Base-by-base conservation (phyloP, 1,284 basidiomycete species). In the Ustanciosporium gigantosporum region DNA sequence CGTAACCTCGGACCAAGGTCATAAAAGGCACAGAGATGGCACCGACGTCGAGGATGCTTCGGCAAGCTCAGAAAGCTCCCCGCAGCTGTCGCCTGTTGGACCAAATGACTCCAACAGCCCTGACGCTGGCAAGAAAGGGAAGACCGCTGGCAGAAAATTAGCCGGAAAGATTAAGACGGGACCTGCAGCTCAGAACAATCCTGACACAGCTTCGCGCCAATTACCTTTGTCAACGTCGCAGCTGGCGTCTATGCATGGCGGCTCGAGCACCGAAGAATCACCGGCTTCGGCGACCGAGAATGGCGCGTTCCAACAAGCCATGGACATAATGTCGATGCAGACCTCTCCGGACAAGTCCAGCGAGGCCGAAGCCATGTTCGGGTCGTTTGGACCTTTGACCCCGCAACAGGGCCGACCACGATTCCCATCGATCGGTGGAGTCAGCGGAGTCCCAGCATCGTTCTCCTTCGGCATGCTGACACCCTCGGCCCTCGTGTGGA, bases 161-260 rank as follows among this genome's bases (percentile, higher is more conserved):
- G 19, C 25, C 14, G 27, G 40, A 14, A 32, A 15, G 13, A 19
- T 19, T 11, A 25, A 34, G 23, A 7, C 32, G 8, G 16, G 8
- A 17, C 11, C 27, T 9, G 32, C 9, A 8, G 20, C 15, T 7
- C 15, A 19, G 9, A 17, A 9, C 32, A 7, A 8, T 8, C 9
- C 19, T 11, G 17, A 22, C 24, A 9, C 19, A 6, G 36, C 21
- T 9, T 55, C 53, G n/a, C 35, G 55, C 19, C 50, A 46, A 39
- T 21, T 59, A 31, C 61, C 61, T 15, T 37, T 65, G 24, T 65
- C 61, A 22, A 65, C 61, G 13, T 25, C 29, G 15, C 61, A 65
- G 47, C 51, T 65, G 13, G 61, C 56, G n/a, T 36, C 36, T 11
- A 56, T 55, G 25, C 40, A 46, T 3, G 40, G 46, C 9, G 43